Evolutionary conservation across 441 rosid species (phyloP).

Genomic region (Corymbia calophylla): DNA sequence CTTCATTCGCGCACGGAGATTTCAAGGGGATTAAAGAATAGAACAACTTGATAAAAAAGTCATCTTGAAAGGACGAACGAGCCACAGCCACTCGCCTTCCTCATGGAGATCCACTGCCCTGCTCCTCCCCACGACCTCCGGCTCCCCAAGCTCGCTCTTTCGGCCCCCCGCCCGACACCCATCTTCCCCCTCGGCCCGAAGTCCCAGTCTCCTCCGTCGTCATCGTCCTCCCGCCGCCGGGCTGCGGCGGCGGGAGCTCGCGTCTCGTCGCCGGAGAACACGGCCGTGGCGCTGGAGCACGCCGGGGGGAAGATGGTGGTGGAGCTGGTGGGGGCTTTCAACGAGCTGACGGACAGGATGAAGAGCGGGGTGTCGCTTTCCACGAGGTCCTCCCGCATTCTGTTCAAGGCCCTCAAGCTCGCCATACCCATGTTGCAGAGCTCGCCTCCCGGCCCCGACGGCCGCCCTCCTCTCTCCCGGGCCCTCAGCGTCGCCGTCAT

Average conservation of each 20-base stretch:
- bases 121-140: not conserved
- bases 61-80: not conserved
- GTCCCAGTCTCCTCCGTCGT: not conserved
- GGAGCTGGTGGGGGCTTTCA: slow-evolving; percentile 95
- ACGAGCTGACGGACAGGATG: slow-evolving; percentile 82
- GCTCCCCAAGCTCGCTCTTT: slow-evolving; percentile 1
- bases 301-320: slow-evolving; percentile 95
- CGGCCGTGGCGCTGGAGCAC: slow-evolving; percentile 37
- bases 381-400: slow-evolving; percentile 65
- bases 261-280: not conserved
- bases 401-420: slow-evolving; percentile 80
- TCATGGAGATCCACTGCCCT: slow-evolving; percentile 1
- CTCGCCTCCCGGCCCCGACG: slow-evolving; percentile 57
- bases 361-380: slow-evolving; percentile 43
- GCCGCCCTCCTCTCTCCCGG: slow-evolving; percentile 73
- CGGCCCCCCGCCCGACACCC: not conserved
- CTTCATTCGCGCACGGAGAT: not conserved
- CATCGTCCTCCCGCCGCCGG: not conserved
- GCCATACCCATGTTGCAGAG: slow-evolving; percentile 71
- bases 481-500: slow-evolving; percentile 77
- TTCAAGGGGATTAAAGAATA: not conserved
- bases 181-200: not conserved
- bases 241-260: not conserved
- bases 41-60: not conserved
- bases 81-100: not conserved